Conservation (phyloP, 768 basidiomycete genomes). For the Erythrobasidium yunnanense region DNA sequence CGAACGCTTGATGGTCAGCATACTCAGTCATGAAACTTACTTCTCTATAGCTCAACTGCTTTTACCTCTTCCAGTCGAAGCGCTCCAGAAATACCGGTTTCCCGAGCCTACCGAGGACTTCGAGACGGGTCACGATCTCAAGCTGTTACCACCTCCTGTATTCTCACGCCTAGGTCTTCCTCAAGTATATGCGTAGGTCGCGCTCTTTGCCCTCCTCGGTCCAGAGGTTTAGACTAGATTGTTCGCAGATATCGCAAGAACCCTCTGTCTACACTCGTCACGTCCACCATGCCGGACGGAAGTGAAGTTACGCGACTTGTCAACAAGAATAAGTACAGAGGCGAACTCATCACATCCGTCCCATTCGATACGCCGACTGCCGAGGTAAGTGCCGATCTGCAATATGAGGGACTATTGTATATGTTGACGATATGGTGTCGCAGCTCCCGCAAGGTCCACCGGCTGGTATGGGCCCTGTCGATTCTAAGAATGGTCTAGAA, state of each 20-base stretch:
- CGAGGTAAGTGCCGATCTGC: neutral
- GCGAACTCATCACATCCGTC: constrained; percentile 38
- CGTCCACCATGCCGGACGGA: constrained; percentile 59
- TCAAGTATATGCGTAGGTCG: constrained; percentile 61
- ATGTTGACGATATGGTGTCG: neutral
- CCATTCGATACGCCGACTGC: constrained; percentile 25
- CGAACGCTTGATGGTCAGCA: constrained; percentile 66
- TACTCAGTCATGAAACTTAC: neutral
- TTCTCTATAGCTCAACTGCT: neutral
- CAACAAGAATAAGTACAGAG: constrained; percentile 76
- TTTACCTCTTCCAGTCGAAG: constrained; percentile 50
- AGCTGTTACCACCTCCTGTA: constrained; percentile 75
- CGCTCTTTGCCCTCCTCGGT: neutral
- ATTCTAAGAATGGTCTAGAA: constrained; percentile 47
- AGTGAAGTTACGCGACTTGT: constrained; percentile 73
- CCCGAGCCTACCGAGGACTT: constrained; percentile 59
- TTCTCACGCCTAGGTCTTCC: constrained; percentile 74
- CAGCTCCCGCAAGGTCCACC: constrained; percentile 22
- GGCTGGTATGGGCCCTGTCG: constrained; percentile 37
- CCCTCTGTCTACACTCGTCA: constrained; percentile 45
- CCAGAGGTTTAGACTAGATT: neutral
- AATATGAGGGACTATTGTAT: neutral
- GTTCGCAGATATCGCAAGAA: neutral
- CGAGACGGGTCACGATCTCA: constrained; percentile 44
- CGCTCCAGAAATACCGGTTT: constrained; percentile 59